Percentiles rank a stretch among this genome's conserved stretches.
Conservation (phyloP, 495 filamentous ascomycete species). For the Evernia prunastri region DNA sequence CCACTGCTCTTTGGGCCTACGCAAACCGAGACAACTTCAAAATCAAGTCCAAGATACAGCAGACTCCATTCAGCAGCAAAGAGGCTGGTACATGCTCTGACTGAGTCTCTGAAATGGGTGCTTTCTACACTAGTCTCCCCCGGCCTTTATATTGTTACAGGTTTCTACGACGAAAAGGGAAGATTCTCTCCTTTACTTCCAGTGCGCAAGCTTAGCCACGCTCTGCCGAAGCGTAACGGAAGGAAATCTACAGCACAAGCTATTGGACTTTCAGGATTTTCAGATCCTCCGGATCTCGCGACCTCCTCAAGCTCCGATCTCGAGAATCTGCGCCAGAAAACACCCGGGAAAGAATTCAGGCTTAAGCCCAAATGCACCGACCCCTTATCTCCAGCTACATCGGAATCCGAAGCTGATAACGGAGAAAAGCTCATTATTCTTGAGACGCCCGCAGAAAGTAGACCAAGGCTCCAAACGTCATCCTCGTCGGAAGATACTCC, state of each 20-base stretch:
- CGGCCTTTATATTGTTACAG: slow-evolving; percentile 71
- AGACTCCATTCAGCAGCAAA: slow-evolving; percentile 36
- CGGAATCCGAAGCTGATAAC: slow-evolving; percentile 43
- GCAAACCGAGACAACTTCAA: slow-evolving; percentile 30
- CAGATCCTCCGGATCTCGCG: slow-evolving; percentile 10
- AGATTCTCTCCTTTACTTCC: slow-evolving; percentile 65
- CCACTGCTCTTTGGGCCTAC: slow-evolving; percentile 44
- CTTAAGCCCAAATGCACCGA: slow-evolving; percentile 31
- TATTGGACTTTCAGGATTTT: slow-evolving; percentile 32
- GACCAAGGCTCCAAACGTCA: slow-evolving; percentile 45
- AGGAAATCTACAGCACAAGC: slow-evolving; percentile 33
- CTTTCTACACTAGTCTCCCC: slow-evolving; percentile 72
- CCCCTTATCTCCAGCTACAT: slow-evolving; percentile 40
- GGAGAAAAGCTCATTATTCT: slow-evolving; percentile 2
- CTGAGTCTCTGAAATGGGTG: slow-evolving; percentile 40
- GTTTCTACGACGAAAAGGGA: slow-evolving; percentile 72
- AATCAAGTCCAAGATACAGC: slow-evolving; percentile 52
- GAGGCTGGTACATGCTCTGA: slow-evolving; percentile 26
- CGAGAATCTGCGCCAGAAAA: slow-evolving; percentile 22
- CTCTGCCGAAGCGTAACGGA: slow-evolving; percentile 32
- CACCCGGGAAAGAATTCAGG: slow-evolving; percentile 21
- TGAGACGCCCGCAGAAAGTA: slow-evolving; percentile 29
- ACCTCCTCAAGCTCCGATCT: slow-evolving; percentile 20
- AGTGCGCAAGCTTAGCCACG: slow-evolving; percentile 51
- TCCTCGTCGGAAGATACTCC: slow-evolving; percentile 52